These are phyloP conservation scores for Tetracladium marchalianum DNA, from an alignment of 495 filamentous ascomycete genomes.

Conservation along the genomic window DNA sequence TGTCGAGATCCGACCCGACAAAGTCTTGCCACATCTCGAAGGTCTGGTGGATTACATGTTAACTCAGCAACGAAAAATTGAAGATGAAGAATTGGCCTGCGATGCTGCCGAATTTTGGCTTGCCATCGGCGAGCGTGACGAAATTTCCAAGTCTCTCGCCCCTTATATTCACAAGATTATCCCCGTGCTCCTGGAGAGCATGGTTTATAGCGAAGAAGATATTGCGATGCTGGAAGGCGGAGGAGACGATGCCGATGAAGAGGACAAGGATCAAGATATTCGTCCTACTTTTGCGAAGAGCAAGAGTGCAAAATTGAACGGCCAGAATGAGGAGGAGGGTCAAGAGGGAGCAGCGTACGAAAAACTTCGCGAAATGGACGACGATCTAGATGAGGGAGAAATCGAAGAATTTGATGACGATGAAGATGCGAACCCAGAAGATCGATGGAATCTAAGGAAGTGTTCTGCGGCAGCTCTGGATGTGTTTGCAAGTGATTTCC, in stretches of 20 bases:
- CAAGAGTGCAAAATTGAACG: conserved; percentile 33
- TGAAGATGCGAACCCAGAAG: conserved; percentile 72
- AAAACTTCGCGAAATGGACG: conserved; percentile 34
- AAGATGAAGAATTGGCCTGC: conserved; percentile 83
- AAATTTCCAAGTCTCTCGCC: conserved; percentile 58
- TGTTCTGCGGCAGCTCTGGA: conserved; percentile 96
- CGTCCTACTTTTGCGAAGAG: conserved; percentile 84
- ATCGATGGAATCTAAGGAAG: conserved; percentile 92
- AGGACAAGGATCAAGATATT: conserved; percentile 84
- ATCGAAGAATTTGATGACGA: conserved; percentile 70
- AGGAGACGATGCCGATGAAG: conserved; percentile 82
- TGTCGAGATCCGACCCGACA: conserved; percentile 82
- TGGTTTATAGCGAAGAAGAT: conserved; percentile 95
- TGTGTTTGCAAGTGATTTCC: conserved; percentile 85
- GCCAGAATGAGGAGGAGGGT: conserved; percentile 35
- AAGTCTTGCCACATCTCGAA: conserved; percentile 77
- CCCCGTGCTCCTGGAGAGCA: conserved; percentile 82
- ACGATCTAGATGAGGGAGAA: conserved; percentile 81
- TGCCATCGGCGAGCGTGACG: conserved; percentile 77
- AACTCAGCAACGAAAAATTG: conserved; percentile 68
- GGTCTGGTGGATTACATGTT: conserved; percentile 92
- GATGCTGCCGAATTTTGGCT: conserved; percentile 99
- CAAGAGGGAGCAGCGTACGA: conserved; percentile 43
- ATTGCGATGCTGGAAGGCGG: conserved; percentile 73
- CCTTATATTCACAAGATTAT: conserved; percentile 80